These are phyloP conservation scores for Eimeria maxima DNA, from an alignment of 169 alveolate genomes.

Conservation along the genomic window DNA sequence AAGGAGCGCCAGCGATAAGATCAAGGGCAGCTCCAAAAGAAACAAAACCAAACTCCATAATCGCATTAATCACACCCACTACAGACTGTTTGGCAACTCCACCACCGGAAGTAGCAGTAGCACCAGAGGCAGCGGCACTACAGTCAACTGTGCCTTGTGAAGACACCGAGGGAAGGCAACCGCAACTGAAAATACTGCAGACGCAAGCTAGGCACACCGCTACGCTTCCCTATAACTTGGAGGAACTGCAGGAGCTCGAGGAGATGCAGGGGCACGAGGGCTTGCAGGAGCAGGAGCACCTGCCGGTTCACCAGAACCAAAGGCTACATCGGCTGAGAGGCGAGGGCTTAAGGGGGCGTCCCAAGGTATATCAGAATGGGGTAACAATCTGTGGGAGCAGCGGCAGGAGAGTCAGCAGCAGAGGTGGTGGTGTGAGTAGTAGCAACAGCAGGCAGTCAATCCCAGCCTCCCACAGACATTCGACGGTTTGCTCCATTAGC, in stretches of 20 bases:
- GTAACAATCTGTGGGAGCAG: not conserved
- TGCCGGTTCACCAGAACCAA: conserved; percentile 6
- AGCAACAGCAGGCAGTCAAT: not conserved
- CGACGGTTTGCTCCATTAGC: not conserved
- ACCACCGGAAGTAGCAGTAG: not conserved
- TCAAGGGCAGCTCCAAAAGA: not conserved
- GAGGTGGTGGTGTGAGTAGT: not conserved
- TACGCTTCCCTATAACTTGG: not conserved
- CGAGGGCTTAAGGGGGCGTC: not conserved
- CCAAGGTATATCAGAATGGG: not conserved
- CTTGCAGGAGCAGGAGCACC: not conserved
- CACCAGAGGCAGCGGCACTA: not conserved
- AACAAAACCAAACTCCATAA: not conserved
- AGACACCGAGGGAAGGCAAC: conserved; percentile 40
- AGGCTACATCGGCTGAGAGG: not conserved
- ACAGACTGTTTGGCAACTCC: not conserved
- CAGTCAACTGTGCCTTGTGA: not conserved
- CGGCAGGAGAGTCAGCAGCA: not conserved
- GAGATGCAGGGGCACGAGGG: not conserved
- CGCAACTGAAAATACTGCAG: conserved; percentile 1
- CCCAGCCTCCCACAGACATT: not conserved
- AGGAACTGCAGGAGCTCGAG: not conserved
- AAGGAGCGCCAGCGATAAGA: not conserved
- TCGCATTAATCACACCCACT: not conserved
- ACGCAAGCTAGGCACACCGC: conserved; percentile 6